Percentiles rank a stretch among this genome's conserved stretches.
Evolutionary conservation across 2,329 filamentous ascomycete genomes (phyloP).

Genomic region (Diplodia corticola): DNA sequence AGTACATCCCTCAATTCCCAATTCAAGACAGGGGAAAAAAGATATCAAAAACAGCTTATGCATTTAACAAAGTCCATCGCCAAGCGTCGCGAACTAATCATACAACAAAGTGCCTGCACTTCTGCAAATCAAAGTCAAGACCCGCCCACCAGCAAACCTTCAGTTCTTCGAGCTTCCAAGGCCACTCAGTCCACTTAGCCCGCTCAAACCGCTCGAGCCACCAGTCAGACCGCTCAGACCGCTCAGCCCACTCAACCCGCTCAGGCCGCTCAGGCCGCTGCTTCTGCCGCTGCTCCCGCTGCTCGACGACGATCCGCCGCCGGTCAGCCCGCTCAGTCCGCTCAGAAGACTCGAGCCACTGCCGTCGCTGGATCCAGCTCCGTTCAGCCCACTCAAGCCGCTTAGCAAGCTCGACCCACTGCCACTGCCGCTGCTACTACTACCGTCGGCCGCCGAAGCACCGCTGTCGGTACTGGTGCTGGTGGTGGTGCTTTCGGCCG

Average conservation of each 20-base stretch:
- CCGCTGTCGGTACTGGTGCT: constrained; percentile 75
- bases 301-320: not conserved
- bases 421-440: constrained; percentile 26
- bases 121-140: too few species aligned
- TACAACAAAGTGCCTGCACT: too few species aligned
- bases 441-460: too few species aligned
- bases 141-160: not conserved
- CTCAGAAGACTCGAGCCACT: not conserved
- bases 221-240: not conserved
- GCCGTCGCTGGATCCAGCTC: constrained; percentile 4
- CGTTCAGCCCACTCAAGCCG: constrained; percentile 29
- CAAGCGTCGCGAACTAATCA: too few species aligned
- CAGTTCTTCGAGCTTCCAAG: constrained; percentile 21
- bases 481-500: constrained; percentile 53
- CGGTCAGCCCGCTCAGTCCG: not conserved
- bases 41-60: too few species aligned
- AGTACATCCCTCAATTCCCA: too few species aligned
- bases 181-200: constrained; percentile 36
- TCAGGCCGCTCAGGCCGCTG: constrained; percentile 63
- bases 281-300: not conserved
- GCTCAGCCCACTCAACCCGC: constrained; percentile 49
- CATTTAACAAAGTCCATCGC: too few species aligned
- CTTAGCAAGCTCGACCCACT: constrained; percentile 35
- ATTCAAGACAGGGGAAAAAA: too few species aligned
- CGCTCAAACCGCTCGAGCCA: constrained; percentile 25